Conservation (phyloP, 2,329 filamentous ascomycete species). For the Teratosphaeriaceae sp. region DNA sequence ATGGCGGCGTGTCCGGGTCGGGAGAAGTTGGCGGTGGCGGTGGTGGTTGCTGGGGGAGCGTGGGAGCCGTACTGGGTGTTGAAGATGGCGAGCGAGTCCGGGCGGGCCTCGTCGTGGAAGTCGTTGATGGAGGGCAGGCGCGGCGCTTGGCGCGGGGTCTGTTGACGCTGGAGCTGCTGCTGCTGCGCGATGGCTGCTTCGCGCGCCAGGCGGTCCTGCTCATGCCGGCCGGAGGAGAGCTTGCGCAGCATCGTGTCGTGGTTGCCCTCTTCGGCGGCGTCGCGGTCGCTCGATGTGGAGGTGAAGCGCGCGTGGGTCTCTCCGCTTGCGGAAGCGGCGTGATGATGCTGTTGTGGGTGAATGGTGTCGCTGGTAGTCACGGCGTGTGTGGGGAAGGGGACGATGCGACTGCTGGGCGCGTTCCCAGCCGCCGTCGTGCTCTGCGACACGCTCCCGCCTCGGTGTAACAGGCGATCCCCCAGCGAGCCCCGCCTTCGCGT, state of each 20-base stretch:
- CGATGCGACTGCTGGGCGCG: not conserved
- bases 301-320: not conserved
- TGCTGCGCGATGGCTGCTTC: conserved; percentile 6
- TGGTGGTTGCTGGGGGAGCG: conserved; percentile 24
- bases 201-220: conserved; percentile 13
- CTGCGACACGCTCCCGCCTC: too few species aligned
- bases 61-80: conserved; percentile 30
- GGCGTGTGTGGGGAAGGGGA: not conserved
- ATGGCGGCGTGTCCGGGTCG: conserved; percentile 17
- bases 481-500: not conserved
- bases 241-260: conserved; percentile 28
- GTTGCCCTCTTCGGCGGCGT: not conserved
- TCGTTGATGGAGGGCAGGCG: conserved; percentile 44
- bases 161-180: conserved; percentile 14
- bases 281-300: not conserved
- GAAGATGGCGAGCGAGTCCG: conserved; percentile 57
- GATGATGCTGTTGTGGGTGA: too few species aligned
- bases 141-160: conserved; percentile 50
- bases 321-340: too few species aligned
- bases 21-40: conserved; percentile 28
- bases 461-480: not conserved
- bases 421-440: too few species aligned
- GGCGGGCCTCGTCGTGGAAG: conserved; percentile 50
- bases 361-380: not conserved
- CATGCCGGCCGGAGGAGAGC: conserved; percentile 28